These are phyloP conservation scores for Fomitopsis serialis DNA, from an alignment of 768 basidiomycete genomes.

Conservation along the genomic window DNA sequence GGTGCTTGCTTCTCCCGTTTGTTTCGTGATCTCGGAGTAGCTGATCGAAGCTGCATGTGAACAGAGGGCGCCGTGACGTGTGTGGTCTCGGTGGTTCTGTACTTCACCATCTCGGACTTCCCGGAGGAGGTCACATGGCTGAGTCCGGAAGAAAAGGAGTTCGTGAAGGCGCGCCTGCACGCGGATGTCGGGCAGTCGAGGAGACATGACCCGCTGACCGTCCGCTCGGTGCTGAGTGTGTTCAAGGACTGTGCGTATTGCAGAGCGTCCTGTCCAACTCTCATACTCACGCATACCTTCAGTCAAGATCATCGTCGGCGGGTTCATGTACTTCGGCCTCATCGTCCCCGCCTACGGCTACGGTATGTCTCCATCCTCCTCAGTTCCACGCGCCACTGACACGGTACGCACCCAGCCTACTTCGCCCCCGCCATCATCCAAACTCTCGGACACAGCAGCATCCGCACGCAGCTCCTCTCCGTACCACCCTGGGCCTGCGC, in stretches of 20 bases:
- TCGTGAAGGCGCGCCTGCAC: constrained; percentile 24
- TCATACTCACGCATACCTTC: not conserved
- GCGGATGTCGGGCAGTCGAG: constrained; percentile 25
- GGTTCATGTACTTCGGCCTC: constrained; percentile 28
- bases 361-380: constrained; percentile 10
- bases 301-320: constrained; percentile 24
- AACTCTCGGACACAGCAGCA: constrained; percentile 18
- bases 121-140: constrained; percentile 30
- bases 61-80: constrained; percentile 32
- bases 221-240: constrained; percentile 17
- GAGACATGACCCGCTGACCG: constrained; percentile 14
- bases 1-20: constrained; percentile 9
- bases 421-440: constrained; percentile 20
- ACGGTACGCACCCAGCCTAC: constrained; percentile 10
- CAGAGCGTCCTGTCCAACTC: too few relatives aligned
- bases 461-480: constrained; percentile 23
- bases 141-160: constrained; percentile 21
- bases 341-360: constrained; percentile 24
- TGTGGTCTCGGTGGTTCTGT: constrained; percentile 25
- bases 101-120: constrained; percentile 30
- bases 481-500: constrained; percentile 25
- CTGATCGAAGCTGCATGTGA: not conserved
- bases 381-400: not conserved
- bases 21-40: not conserved
- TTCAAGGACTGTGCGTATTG: constrained; percentile 22